Base-by-base conservation (phyloP, 495 filamentous ascomycete species). In the Clavariopsis aquatica region DNA sequence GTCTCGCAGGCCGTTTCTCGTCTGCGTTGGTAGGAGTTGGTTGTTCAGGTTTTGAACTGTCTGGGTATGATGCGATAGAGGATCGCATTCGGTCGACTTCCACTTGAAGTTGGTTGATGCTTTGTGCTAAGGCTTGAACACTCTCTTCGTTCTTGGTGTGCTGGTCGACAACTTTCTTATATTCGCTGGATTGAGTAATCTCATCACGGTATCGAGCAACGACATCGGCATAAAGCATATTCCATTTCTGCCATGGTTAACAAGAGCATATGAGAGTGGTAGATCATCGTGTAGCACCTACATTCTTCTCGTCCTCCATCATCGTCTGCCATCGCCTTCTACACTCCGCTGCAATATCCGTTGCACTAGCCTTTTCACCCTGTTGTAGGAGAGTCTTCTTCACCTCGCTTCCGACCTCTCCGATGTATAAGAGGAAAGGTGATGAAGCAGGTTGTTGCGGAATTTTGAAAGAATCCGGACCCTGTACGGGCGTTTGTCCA, bases 261-360 rank as follows among this genome's bases (percentile, higher is more conserved):
- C 13, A 0, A 45, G 20, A 2, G 5, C 17, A 15, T 20, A 20
- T n/a, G n/a, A 20, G 23, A 43, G 17, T 38, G 20, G 3, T 13
- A 22, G 2, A 5, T 49, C 55, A 6, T 29, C n/a, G 31, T 56
- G n/a, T 13, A 24, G 4, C 1, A 60, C 71, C 57, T 53, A 73
- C 69, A 49, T 58, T 67, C 51, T 72, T 65, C 22, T 69, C 69
- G 27, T 70, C 66, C 27, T 68, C 64, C 1, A 41, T 13, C 69
- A 72, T 69, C 13, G 47, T 43, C 46, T 68, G 62, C 71, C 71
- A 73, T 24, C 66, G 49, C 26, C 60, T 61, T 28, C 54, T 61
- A 34, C 71, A 71, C 54, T 69, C 69, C 7, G 60, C 63, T 6
- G 71, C 69, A 31, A 73, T 69, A n/a, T 71, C 69, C 22, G 45